Evolutionary conservation across 2,329 filamentous ascomycete genomes (phyloP), one percentile per base, ranked within the genome.

Genomic region (Scedosporium aurantiacum): DNA sequence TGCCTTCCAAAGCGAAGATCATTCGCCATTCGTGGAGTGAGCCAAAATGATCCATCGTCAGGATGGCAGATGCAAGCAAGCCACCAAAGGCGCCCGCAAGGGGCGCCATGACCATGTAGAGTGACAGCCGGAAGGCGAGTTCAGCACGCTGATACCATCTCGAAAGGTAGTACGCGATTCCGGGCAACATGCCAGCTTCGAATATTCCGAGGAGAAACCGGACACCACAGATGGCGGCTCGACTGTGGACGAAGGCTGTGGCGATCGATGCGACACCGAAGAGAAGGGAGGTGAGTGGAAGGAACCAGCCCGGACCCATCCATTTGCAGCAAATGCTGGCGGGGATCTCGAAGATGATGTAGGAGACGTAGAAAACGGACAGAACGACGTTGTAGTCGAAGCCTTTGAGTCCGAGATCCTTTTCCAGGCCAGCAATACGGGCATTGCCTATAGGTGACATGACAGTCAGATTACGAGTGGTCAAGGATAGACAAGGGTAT

Each of bases 1-100:
- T 82, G 21, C 87, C 87, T 68, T 89, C 87, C n/a, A 89, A 83
- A 3, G 79, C 80, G 61, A 89, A 89, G 59, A 89, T 87, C 85
- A 88, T 88, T 6, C 85, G 76, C 87, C 87, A 90, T 4, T 71
- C 73, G 25, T 73, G 74, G 0, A 88, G 71, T 3, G 74, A 69
- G 5, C 84, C 86, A 60, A 88, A 80, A 56, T 75, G 69, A 25
- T 79, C 71, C 5, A 89, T 76, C 0, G 75, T 82, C 7, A 88
- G 73, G 57, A 89, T 89, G 0, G 74, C 86, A 0, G 78, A 83
- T 0, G 79, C 80, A 1, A 89, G 72, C 0, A 89, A 76, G 0
- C 87, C 87, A 1, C 87, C 85, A 62, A 89, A 87, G 0, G 85
- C 85, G 5, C 85, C 85, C 0, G 85, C 85, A 0, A 89, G 73